Evolutionary conservation across 306 rosid species (phyloP), one percentile per base, ranked within the genome.

Genomic region (Cyclanthera cordifolia): DNA sequence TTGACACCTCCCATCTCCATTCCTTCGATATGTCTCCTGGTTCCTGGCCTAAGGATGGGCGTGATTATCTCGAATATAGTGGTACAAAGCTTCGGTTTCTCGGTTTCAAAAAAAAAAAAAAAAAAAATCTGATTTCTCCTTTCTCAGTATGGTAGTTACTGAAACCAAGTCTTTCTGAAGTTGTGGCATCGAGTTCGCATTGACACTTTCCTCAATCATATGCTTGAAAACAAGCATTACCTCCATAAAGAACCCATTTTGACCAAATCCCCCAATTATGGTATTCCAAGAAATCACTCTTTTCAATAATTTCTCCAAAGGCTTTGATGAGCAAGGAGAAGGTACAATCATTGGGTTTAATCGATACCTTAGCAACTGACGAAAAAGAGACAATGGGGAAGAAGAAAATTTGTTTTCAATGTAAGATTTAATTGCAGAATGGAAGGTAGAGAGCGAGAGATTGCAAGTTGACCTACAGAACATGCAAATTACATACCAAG

Each of bases 321-420:
- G 64, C 64, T 57, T 57, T 57, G 43, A 57, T 57, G 64, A 57
- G 64, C 7, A 57, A 28, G 64, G 64, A 59, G 46, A 32, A 59
- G 66, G 24, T 59, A 32, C 23, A 32, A 32, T 32, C 66, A 58
- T 58, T 58, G 12, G 24, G 46, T 9, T 8, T 59, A 32, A 59
- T 24, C 16, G 47, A 32, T 17, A 4, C 21, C 46, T 30, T 8
- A 59, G 66, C 27, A 59, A 34, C 64, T 28, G 45, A 57, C 64
- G 64, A 41, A 57, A 57, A 57, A 57, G 13, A 13, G 28, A 15
- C 41, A 28, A 57, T 20, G 64, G 43, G 21, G 43, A 6, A 16
- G 43, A 27, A 28, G 41, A 57, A 57, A 6, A 15, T 57, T 27
- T 57, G 21, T 43, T 43, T 57, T 57, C 64, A 11, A 57, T 34